These are phyloP conservation scores for Lathyrus oleraceus DNA, from an alignment of 306 rosid species.

Conservation along the genomic window DNA sequence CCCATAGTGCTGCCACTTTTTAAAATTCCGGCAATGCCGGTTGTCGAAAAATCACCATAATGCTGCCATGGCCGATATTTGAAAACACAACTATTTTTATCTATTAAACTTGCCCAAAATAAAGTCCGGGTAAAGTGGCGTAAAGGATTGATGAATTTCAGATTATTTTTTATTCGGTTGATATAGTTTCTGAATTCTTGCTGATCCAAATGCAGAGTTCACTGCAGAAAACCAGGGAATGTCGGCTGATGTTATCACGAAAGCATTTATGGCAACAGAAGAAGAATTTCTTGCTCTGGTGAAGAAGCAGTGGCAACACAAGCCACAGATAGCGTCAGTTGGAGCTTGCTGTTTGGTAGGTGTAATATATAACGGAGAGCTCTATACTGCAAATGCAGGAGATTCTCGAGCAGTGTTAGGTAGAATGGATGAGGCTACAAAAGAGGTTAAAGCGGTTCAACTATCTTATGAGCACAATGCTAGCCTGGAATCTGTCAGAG, in stretches of 20 bases:
- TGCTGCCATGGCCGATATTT: no score
- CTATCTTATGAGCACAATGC: slow-evolving; percentile 93
- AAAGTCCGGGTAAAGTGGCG: background rate
- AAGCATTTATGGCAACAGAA: slow-evolving; percentile 86
- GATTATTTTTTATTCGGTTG: background rate
- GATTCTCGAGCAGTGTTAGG: slow-evolving; percentile 95
- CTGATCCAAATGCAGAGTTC: slow-evolving; percentile 72
- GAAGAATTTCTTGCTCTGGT: slow-evolving; percentile 82
- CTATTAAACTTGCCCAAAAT: background rate
- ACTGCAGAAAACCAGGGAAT: slow-evolving; percentile 67
- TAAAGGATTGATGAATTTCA: background rate
- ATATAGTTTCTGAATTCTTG: slow-evolving; percentile 52
- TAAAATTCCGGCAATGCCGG: no score
- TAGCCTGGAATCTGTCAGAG: slow-evolving; percentile 77
- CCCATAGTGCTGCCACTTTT: no score
- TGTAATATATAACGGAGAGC: slow-evolving; percentile 70
- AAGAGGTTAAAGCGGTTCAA: slow-evolving; percentile 77
- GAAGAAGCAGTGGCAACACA: slow-evolving; percentile 68
- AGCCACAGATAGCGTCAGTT: slow-evolving; percentile 88
- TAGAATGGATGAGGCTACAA: slow-evolving; percentile 51
- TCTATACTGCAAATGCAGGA: slow-evolving; percentile 93
- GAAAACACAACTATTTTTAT: background rate
- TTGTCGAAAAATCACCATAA: no score
- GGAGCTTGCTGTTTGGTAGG: slow-evolving; percentile 94
- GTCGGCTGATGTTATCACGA: slow-evolving; percentile 81